Conservation (phyloP, 1,284 basidiomycete species). For the Malassezia japonica region DNA sequence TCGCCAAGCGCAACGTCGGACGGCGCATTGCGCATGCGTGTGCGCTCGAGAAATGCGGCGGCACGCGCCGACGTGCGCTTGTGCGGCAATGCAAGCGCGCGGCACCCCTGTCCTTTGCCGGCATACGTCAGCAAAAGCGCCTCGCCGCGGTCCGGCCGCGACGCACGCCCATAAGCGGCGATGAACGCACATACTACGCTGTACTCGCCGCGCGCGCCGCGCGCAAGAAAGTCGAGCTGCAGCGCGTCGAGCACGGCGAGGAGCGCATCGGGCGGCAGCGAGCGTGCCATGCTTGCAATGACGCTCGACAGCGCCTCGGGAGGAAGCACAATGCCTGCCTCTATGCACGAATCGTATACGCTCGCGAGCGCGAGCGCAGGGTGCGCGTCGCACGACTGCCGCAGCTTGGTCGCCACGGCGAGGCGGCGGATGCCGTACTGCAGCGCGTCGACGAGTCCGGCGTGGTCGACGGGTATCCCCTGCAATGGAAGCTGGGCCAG, state of each 20-base stretch:
- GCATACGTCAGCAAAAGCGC: not conserved
- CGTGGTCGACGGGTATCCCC: not conserved
- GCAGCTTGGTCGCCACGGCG: not conserved
- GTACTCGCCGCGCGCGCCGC: not conserved
- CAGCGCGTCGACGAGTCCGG: not conserved
- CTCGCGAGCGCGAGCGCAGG: slow-evolving; percentile 11
- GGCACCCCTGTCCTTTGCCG: not conserved
- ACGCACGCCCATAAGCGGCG: slow-evolving; percentile 8
- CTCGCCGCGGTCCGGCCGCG: slow-evolving; percentile 7
- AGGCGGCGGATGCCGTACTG: not conserved
- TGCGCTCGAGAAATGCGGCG: not conserved
- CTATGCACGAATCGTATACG: slow-evolving; percentile 8
- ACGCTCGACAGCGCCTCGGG: not conserved
- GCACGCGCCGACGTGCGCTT: not conserved
- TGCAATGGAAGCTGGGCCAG: too few relatives aligned
- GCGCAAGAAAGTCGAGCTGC: not conserved
- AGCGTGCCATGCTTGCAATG: slow-evolving; percentile 1
- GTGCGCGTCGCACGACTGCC: not conserved
- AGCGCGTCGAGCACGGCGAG: slow-evolving; percentile 2
- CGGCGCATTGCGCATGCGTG: slow-evolving; percentile 1
- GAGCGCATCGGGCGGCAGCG: not conserved
- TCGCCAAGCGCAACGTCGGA: not conserved
- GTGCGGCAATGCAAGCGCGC: not conserved
- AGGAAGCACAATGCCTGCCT: not conserved
- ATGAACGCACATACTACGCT: not conserved